Base-by-base conservation (phyloP, 2,329 filamentous ascomycete genomes). In the Dryadomyces quercus-mongolicae region DNA sequence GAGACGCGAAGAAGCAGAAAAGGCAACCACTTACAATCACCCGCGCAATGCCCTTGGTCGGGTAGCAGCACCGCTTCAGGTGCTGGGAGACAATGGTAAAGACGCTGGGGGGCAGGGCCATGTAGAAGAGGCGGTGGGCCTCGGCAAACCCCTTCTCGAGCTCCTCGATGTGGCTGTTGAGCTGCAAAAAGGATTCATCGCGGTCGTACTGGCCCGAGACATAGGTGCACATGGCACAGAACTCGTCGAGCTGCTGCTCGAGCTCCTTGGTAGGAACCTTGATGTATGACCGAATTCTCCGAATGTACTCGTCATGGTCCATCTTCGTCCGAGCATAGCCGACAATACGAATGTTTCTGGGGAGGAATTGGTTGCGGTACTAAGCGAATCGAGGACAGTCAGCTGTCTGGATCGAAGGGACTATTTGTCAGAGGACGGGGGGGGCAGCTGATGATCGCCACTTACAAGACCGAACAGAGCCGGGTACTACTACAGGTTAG, bases 311-410 rank as follows among this genome's bases (percentile, higher is more conserved):
- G 60, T 89, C 84, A 66, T 92, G 90, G 74, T 97, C 91, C 93
- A 98, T 98, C 79, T 96, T 96, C 64, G 93, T 98, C 69, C 93
- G 85, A 65, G 93, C 93, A 88, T 98, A 98, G 76, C 93, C 93
- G 65, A 98, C 84, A 68, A 98, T 96, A 72, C 84, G 88, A 73
- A 95, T 90, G 71, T 94, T 90, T 74, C 95, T 95, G 64, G 84
- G 93, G 52, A 98, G 87, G 77, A 97, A 98, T 73, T 96, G 92
- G 77, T 98, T 98, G 68, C 93, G 89, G 76, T 92, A 95, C 91
- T 95, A 55, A 8, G n/a, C 31, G 34, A 49, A 36, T 9, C 44
- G 21, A 6, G 21, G 15, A 22, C n/a, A 12, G 20, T 34, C 20
- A 44, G 38, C 31, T 43, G 46, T 54, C 38, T 16, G 36, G 21